Evolutionary conservation across 768 basidiomycete species (phyloP).

Genomic region (Amanita subjunquillea): DNA sequence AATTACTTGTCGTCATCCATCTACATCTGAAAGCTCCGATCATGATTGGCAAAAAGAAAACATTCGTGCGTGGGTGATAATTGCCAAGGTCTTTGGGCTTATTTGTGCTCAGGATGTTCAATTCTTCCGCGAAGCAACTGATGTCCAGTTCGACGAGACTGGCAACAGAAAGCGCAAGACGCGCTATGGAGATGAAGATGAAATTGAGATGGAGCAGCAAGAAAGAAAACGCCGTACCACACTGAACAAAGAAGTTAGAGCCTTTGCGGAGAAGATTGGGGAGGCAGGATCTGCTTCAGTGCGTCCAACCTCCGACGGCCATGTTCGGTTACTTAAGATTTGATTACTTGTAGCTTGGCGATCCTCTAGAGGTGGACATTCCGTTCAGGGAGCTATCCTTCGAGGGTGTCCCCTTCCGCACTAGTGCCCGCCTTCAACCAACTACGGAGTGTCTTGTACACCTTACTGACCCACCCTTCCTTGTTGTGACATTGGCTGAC

Average conservation of each 20-base stretch:
- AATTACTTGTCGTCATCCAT: constrained; percentile 90
- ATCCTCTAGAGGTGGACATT: constrained; percentile 86
- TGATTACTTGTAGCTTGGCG: constrained; percentile 38
- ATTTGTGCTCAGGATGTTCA: constrained; percentile 68
- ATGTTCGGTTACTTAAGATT: neutral
- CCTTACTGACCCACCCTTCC: constrained; percentile 90
- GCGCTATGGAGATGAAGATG: constrained; percentile 96
- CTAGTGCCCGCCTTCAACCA: constrained; percentile 89
- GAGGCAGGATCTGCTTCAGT: constrained; percentile 76
- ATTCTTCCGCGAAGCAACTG: constrained; percentile 96
- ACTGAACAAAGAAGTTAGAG: constrained; percentile 90
- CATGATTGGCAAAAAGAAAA: constrained; percentile 98
- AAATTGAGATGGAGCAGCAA: constrained; percentile 97
- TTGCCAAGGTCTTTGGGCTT: constrained; percentile 2
- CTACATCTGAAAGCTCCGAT: constrained; percentile 91
- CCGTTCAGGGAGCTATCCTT: constrained; percentile 97
- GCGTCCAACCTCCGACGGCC: constrained; percentile 14
- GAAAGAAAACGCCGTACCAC: constrained; percentile 83
- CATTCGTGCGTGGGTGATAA: constrained; percentile 50
- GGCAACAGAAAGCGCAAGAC: constrained; percentile 98
- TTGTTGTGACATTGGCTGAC: constrained; percentile 88
- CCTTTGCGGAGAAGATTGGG: constrained; percentile 86
- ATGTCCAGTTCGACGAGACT: constrained; percentile 97
- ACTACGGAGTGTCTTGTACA: constrained; percentile 96
- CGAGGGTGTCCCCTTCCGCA: constrained; percentile 92